Evolutionary conservation across 2,329 filamentous ascomycete genomes (phyloP), one percentile per base, ranked within the genome.

Genomic region (Talaromyces sp.): DNA sequence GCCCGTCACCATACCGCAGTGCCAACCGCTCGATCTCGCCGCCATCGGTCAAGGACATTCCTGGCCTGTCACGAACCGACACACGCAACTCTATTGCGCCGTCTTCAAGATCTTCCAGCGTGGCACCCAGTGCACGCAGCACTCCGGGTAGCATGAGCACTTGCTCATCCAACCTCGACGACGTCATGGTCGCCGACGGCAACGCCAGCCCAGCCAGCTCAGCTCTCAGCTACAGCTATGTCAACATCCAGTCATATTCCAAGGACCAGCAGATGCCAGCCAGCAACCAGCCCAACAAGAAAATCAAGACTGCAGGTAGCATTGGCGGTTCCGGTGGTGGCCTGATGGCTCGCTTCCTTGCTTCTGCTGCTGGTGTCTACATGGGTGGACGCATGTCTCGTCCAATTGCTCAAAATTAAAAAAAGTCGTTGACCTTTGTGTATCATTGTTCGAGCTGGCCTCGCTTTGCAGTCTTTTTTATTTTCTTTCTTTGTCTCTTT

Each of bases 41-140:
- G 3, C 75, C 77, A 6, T 79, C 77, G 2, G 63, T 78, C 51
- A 72, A 72, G 26, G 78, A 80, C 61, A 72, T 80, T 0, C 78
- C 78, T 3, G 66, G 67, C 2, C 69, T 80, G 3, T 76, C 76
- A 1, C 74, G 75, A 27, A 72, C 74, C 0, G 73, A 76, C 59
- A 77, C 75, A 4, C 69, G 72, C 46, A 74, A 70, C 58, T 76
- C 75, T 4, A 65, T 76, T 31, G 73, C 72, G 66, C 61, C 59
- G n/a, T 63, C 61, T 12, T 79, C 77, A 31, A 73, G 76, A 31
- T 77, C 77, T 0, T 79, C 77, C 24, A 79, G 77, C 54, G 58
- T 75, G 12, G 73, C 77, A 7, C 74, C 77, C 19, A 78, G 75
- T 61, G 75, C 72, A 14, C 72, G 75, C 17, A 76, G 75, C 41